Conservation (phyloP, 306 rosid genomes). For the Cicer chorassanicum region DNA sequence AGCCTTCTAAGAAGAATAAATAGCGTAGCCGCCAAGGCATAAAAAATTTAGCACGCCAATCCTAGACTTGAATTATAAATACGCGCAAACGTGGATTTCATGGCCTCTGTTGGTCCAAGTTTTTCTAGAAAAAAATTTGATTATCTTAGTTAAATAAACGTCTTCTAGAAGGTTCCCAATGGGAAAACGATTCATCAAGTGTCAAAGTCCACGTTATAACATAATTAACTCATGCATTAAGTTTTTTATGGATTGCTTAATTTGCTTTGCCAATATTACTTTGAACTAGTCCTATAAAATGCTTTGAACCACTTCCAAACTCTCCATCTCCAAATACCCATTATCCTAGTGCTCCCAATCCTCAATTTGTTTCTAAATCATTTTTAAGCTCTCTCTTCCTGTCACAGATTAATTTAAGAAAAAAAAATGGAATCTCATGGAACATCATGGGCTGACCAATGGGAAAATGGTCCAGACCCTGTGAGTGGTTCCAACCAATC, state of each 20-base stretch:
- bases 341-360: not conserved
- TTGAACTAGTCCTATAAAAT: conserved; percentile 20
- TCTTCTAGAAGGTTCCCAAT: conserved; percentile 43
- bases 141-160: conserved; percentile 4
- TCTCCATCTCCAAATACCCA: conserved; percentile 19
- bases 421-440: conserved; percentile 43
- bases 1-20: conserved; percentile 11
- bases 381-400: conserved; percentile 7
- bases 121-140: not conserved
- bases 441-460: conserved; percentile 83
- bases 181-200: conserved; percentile 30
- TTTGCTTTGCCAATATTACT: not conserved
- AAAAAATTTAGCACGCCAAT: conserved; percentile 23
- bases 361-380: not conserved
- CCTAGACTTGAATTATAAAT: not conserved
- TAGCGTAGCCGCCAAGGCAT: conserved; percentile 18
- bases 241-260: conserved; percentile 4
- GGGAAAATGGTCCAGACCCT: conserved; percentile 64
- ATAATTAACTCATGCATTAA: not conserved
- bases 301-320: not conserved
- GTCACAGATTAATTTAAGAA: not conserved
- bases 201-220: not conserved
- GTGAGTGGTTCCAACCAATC: conserved; percentile 21
- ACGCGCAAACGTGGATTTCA: conserved; percentile 40
- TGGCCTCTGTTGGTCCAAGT: conserved; percentile 31